Evolutionary conservation across 73 alveolate genomes (phyloP).

Genomic region (Paramecium caudatum): DNA sequence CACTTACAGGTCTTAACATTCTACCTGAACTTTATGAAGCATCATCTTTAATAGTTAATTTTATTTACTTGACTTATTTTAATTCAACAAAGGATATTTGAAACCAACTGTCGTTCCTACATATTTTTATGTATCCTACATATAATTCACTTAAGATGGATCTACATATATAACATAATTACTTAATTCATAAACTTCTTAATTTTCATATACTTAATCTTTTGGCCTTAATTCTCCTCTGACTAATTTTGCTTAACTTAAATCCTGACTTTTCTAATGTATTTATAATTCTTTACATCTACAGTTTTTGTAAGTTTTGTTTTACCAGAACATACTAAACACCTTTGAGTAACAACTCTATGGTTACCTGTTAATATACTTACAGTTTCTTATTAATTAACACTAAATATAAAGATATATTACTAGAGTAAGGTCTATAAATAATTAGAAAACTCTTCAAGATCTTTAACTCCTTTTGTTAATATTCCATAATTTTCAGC

Average conservation of each 20-base stretch:
- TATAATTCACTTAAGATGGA: constrained; percentile 31
- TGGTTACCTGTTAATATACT: constrained; percentile 67
- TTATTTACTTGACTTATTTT: constrained; percentile 8
- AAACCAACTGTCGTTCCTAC: constrained; percentile 66
- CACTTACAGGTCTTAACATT: constrained; percentile 62
- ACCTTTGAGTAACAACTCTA: constrained; percentile 65
- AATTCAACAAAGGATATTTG: constrained; percentile 49
- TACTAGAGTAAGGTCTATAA: constrained; percentile 51
- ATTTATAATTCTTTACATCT: constrained; percentile 5
- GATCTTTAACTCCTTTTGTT: not conserved
- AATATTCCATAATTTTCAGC: constrained; percentile 32
- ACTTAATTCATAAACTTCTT: constrained; percentile 65
- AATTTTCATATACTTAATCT: constrained; percentile 40
- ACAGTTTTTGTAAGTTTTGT: constrained; percentile 42
- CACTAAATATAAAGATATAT: constrained; percentile 12
- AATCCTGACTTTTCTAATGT: not conserved
- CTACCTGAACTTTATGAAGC: constrained; percentile 61
- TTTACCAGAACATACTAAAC: constrained; percentile 48
- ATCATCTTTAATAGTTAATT: not conserved
- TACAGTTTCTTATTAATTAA: constrained; percentile 54
- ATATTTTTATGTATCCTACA: constrained; percentile 10
- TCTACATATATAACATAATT: not conserved
- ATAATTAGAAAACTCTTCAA: constrained; percentile 52
- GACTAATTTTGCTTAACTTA: constrained; percentile 34
- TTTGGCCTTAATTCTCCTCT: constrained; percentile 70